Base-by-base conservation (phyloP, 1,284 basidiomycete species). In the Austroboletus niveus region DNA sequence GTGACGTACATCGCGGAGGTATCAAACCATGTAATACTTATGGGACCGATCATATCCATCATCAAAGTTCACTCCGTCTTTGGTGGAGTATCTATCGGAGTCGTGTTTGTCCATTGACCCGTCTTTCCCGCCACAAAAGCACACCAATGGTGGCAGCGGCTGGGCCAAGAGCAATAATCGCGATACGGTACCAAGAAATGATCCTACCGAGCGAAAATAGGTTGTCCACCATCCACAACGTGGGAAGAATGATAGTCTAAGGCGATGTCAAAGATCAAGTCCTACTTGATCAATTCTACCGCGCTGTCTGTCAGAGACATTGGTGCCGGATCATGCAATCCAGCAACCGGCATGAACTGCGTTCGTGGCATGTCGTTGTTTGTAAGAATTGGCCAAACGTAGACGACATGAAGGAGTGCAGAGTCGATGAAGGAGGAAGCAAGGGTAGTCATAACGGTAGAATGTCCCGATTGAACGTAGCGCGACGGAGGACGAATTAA, bases 231-330 rank as follows among this genome's bases (percentile, higher is more conserved):
- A 77, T 75, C 76, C 78, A 81, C 8, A 79, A 55, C 2, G 73
- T 67, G 3, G 67, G 72, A 1, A 78, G 47, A 17, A 73, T 53
- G 14, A 68, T 62, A 4, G 76, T 17, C 17, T 17, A 17, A 67
- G 17, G 55, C 55, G 24, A 70, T 60, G 1, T 66, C 66, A 24
- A 79, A 66, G 8, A 64, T 48, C 8, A 61, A 47, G 51, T 81
- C 75, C 77, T 77, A 81, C 53, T 76, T 72, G 41, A 80, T 60
- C 41, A 79, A 69, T 45, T 74, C 60, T 20, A 70, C 57, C 5
- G 66, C 63, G 42, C 64, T 67, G 15, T 59, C 56, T 29, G 57
- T 45, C 46, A 69, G 40, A 34, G 61, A 62, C 10, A 53, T 45
- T 11, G n/a, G 36, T 8, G 22, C 44, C 3, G 57, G 60, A 39